Percentiles rank a stretch among this genome's conserved stretches.
Evolutionary conservation across 371 early-diverging fungal species (phyloP).

Genomic region (Mucor racemosus): DNA sequence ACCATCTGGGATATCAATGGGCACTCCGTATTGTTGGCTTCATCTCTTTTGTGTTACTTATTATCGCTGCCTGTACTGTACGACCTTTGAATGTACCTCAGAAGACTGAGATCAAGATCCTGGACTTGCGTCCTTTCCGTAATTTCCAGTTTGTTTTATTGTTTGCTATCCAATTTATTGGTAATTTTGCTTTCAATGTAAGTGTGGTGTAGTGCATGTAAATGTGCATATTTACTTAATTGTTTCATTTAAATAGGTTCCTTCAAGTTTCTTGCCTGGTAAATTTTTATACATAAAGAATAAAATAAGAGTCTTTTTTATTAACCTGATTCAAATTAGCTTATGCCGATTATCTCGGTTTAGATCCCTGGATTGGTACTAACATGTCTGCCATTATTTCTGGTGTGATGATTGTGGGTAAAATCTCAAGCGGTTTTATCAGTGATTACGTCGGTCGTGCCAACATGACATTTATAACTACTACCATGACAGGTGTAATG

Average conservation of each 20-base stretch:
- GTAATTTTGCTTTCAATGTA: conserved; percentile 51
- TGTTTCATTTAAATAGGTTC: conserved; percentile 3
- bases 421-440: conserved; percentile 53
- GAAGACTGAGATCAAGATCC: conserved; percentile 11
- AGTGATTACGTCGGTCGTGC: conserved; percentile 65
- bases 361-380: conserved; percentile 39
- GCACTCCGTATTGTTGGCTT: conserved; percentile 62
- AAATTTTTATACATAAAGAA: background rate
- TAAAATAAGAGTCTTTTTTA: background rate
- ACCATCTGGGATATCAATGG: conserved; percentile 59
- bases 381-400: conserved; percentile 55
- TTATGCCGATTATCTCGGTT: conserved; percentile 39
- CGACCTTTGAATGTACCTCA: conserved; percentile 48
- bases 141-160: conserved; percentile 39
- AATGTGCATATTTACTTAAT: background rate
- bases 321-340: conserved; percentile 21
- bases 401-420: conserved; percentile 58
- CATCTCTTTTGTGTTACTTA: conserved; percentile 52
- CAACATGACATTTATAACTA: conserved; percentile 53
- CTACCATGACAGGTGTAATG: conserved; percentile 47
- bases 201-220: background rate
- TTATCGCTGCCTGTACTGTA: conserved; percentile 50
- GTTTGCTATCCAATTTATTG: conserved; percentile 40
- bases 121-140: conserved; percentile 37
- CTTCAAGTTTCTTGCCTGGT: conserved; percentile 29